These are phyloP conservation scores for Ceratocystis variospora DNA, from an alignment of 2,329 filamentous ascomycete species.

Conservation along the genomic window DNA sequence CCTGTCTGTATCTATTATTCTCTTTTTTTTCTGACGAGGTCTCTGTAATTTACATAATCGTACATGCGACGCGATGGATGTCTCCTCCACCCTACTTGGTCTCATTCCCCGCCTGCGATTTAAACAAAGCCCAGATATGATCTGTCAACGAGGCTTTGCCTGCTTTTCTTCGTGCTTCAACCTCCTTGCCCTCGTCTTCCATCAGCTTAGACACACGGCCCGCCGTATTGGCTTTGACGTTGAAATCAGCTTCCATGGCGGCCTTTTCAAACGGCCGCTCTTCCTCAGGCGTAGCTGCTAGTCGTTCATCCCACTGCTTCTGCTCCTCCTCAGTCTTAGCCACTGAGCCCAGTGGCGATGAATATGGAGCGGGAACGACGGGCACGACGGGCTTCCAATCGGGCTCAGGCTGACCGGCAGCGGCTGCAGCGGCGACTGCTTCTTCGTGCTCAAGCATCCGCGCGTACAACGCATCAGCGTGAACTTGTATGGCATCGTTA, in stretches of 20 bases:
- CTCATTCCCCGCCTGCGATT: conserved; percentile 4
- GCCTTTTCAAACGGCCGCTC: conserved; percentile 50
- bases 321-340: conserved; percentile 29
- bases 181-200: conserved; percentile 40
- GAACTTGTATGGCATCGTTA: conserved; percentile 87
- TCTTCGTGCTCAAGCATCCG: conserved; percentile 73
- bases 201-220: conserved; percentile 41
- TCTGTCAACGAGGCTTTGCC: conserved; percentile 37
- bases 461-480: conserved; percentile 81
- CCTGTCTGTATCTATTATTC: background rate
- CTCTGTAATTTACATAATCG: background rate
- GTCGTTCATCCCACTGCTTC: conserved; percentile 39
- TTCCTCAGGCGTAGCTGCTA: conserved; percentile 43
- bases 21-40: background rate
- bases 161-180: conserved; percentile 42
- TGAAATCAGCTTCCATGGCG: conserved; percentile 48
- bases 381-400: conserved; percentile 45
- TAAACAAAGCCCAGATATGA: conserved; percentile 27
- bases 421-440: conserved; percentile 54
- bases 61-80: background rate
- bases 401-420: conserved; percentile 44
- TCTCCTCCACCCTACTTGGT: background rate
- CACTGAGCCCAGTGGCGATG: conserved; percentile 18
- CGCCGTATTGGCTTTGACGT: conserved; percentile 47
- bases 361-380: conserved; percentile 14